Evolutionary conservation across 768 basidiomycete species (phyloP), one percentile per base, ranked within the genome.

Genomic region (Paxillus involutus): DNA sequence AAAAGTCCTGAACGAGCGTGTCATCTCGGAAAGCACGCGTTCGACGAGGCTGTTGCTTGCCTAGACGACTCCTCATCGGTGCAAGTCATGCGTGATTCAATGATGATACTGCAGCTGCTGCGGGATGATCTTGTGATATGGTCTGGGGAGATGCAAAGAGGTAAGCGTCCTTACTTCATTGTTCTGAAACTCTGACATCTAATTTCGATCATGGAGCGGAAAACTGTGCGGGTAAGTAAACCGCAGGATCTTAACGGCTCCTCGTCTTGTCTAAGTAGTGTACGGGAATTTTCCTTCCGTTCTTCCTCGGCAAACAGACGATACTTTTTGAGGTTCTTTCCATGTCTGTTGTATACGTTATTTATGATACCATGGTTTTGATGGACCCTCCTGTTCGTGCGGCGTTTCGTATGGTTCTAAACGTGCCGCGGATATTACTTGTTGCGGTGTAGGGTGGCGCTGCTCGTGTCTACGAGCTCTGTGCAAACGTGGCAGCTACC

Each of bases 401-500:
- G 26, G 21, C 26, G 26, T 44, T 26, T n/a, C 37, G 13, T 14
- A 39, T 19, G 42, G 42, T n/a, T 12, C 24, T 12, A 39, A 42
- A 21, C 29, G 26, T 6, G 16, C 10, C 11, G 39, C 12, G 24
- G 5, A n/a, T 29, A 40, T 17, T 36, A 0, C 30, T 17, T 13
- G 26, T 46, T 26, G 17, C 19, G 35, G 16, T 35, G 26, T 16
- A 24, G n/a, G 37, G 39, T 24, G n/a, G 9, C 21, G 29, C 19
- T 32, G 45, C 35, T 51, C 48, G 35, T 11, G 26, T 17, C 26
- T 51, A 45, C 49, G 63, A 47, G 42, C 74, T 75, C 62, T 80
- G 75, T 12, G 89, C 93, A 68, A 94, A 98, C 3, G 97, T 98
- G 10, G 92, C 94, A 6, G 96, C 95, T 2, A 99, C 95, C 5